phyloP scores from a whole-genome alignment of 2,329 filamentous ascomycete species.

The Fusarium chlamydosporum region DNA sequence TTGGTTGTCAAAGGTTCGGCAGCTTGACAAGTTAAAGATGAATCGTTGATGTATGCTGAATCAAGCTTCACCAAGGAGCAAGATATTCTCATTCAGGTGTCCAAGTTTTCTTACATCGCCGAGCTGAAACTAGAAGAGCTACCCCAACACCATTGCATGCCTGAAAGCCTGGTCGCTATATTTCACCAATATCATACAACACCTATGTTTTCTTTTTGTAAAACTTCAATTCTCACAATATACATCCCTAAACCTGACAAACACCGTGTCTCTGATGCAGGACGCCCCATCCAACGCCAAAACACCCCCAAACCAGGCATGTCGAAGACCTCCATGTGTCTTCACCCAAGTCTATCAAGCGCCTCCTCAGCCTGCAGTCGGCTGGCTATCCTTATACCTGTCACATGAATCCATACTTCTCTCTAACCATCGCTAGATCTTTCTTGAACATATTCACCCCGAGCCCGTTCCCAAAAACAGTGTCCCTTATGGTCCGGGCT shows the following conservation, averaged over 20 bases:
- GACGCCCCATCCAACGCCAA: constrained; percentile 49
- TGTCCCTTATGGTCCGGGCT: constrained; percentile 20
- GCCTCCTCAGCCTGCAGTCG: constrained; percentile 17
- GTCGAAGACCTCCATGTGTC: constrained; percentile 30
- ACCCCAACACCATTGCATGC: background rate
- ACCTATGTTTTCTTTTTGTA: constrained; percentile 6
- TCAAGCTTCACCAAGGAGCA: background rate
- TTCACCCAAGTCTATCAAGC: constrained; percentile 37
- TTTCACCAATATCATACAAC: constrained; percentile 12
- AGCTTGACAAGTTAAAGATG: background rate
- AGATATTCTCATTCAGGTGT: background rate
- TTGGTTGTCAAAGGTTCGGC: background rate
- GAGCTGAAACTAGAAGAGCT: constrained; percentile 1
- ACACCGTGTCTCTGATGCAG: constrained; percentile 51
- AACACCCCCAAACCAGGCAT: constrained; percentile 47
- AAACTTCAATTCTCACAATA: constrained; percentile 27
- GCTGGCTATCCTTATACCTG: constrained; percentile 25
- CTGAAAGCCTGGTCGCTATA: background rate
- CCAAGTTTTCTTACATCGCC: background rate
- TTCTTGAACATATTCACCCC: constrained; percentile 19
- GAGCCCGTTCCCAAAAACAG: constrained; percentile 22
- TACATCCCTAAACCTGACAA: constrained; percentile 43
- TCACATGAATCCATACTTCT: constrained; percentile 19
- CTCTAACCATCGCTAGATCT: constrained; percentile 9
- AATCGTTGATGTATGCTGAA: background rate